These are phyloP conservation scores for Wickerhamomyces hampshirensis DNA, from an alignment of 805 yeast genomes.

Conservation along the genomic window DNA sequence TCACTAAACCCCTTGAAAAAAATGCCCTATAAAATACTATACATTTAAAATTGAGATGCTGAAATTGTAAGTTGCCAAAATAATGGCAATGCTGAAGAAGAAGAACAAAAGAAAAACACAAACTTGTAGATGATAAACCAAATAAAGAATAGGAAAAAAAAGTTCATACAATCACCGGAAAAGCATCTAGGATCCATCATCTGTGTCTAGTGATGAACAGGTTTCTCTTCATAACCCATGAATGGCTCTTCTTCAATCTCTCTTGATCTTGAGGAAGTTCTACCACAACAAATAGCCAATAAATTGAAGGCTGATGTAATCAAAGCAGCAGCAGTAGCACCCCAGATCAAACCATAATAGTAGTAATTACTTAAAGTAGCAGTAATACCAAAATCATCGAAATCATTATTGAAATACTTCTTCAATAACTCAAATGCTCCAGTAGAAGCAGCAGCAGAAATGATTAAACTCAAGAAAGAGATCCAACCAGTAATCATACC, in stretches of 20 bases:
- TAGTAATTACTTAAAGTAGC: conserved; percentile 42
- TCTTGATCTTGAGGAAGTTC: conserved; percentile 11
- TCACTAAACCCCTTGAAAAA: too few species aligned
- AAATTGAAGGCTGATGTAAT: conserved; percentile 30
- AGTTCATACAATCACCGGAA: conserved; percentile 2
- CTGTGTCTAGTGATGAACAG: background rate
- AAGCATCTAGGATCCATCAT: too few species aligned
- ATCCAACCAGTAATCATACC: conserved; percentile 41
- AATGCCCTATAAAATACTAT: too few species aligned
- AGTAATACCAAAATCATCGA: conserved; percentile 46
- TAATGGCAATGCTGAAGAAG: too few species aligned
- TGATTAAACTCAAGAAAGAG: conserved; percentile 32
- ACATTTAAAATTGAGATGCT: too few species aligned
- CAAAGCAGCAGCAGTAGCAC: conserved; percentile 45
- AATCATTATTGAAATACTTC: conserved; percentile 45
- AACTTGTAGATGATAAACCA: background rate
- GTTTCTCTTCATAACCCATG: conserved; percentile 19
- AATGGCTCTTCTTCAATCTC: conserved; percentile 11
- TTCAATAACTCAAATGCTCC: conserved; percentile 51
- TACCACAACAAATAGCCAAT: conserved; percentile 39
- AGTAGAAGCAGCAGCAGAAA: conserved; percentile 55
- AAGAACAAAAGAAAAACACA: background rate
- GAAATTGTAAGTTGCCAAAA: too few species aligned
- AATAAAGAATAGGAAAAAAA: background rate
- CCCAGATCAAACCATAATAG: conserved; percentile 64